phyloP scores from a whole-genome alignment of 2,329 filamentous ascomycete genomes.

The Colletotrichum lini region DNA sequence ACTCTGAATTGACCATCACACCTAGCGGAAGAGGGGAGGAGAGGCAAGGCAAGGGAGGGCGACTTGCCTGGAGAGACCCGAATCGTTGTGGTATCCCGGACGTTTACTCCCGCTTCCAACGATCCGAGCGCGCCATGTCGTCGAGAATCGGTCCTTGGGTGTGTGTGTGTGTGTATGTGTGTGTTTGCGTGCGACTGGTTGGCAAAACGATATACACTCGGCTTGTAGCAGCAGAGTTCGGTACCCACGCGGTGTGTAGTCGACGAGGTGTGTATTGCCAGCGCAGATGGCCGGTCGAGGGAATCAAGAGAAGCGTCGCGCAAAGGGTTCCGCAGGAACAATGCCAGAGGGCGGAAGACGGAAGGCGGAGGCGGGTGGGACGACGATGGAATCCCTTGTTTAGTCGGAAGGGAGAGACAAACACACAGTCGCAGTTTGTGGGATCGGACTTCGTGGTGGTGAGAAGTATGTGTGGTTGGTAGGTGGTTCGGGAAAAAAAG shows the following conservation, averaged over 20 bases:
- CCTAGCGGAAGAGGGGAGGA: neutral
- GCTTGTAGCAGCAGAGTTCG: slow-evolving; percentile 35
- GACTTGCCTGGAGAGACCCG: slow-evolving; percentile 38
- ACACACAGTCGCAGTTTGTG: neutral
- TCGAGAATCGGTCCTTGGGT: slow-evolving; percentile 27
- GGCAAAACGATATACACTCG: slow-evolving; percentile 29
- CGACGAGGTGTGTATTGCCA: slow-evolving; percentile 9
- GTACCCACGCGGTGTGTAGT: slow-evolving; percentile 28
- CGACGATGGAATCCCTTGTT: slow-evolving; percentile 30
- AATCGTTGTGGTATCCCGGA: slow-evolving; percentile 39
- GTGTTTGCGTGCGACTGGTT: slow-evolving; percentile 9
- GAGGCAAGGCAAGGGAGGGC: neutral
- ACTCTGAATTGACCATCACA: neutral
- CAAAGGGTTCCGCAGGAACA: neutral
- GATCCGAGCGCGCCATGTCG: slow-evolving; percentile 42
- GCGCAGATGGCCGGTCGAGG: slow-evolving; percentile 2
- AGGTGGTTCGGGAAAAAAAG: slow-evolving; percentile 16
- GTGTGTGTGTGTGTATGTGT: neutral
- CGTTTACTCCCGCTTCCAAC: slow-evolving; percentile 41
- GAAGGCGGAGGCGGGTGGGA: slow-evolving; percentile 5
- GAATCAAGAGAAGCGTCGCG: neutral
- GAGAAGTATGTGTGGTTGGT: neutral
- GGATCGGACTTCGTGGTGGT: slow-evolving; percentile 1
- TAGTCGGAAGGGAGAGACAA: slow-evolving; percentile 20
- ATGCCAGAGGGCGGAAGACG: neutral